Conservation (phyloP, 495 filamentous ascomycete genomes). For the Lepidopterella palustris region DNA sequence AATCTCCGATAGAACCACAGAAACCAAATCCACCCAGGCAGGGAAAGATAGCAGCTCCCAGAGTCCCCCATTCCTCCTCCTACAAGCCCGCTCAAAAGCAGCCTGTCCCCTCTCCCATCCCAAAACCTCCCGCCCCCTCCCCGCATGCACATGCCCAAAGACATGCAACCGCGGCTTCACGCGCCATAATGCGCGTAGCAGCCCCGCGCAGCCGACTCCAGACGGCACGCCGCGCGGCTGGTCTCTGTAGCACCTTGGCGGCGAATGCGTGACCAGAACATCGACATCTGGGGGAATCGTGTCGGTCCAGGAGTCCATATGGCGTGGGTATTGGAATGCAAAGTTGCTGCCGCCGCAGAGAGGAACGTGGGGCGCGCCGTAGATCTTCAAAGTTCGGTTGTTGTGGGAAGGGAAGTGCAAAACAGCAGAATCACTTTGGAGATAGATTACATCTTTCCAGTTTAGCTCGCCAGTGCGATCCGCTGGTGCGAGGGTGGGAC, state of each 20-base stretch:
- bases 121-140: slow-evolving; percentile 52
- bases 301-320: slow-evolving; percentile 51
- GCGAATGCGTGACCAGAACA: slow-evolving; percentile 77
- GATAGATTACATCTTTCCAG: slow-evolving; percentile 52
- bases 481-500: slow-evolving; percentile 33
- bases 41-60: slow-evolving; percentile 45
- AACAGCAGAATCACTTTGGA: slow-evolving; percentile 50
- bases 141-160: slow-evolving; percentile 78
- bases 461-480: slow-evolving; percentile 39
- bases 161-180: slow-evolving; percentile 72
- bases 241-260: slow-evolving; percentile 68
- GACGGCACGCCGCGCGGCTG: slow-evolving; percentile 38
- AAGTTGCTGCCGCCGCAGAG: slow-evolving; percentile 50
- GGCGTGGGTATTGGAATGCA: slow-evolving; percentile 57
- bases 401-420: slow-evolving; percentile 31
- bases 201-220: slow-evolving; percentile 57
- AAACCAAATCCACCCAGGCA: slow-evolving; percentile 56
- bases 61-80: slow-evolving; percentile 40
- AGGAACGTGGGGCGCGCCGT: slow-evolving; percentile 57
- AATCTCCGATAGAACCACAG: slow-evolving; percentile 55
- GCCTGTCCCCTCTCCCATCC: slow-evolving; percentile 72
- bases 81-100: slow-evolving; percentile 60
- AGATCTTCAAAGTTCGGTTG: slow-evolving; percentile 44
- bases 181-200: slow-evolving; percentile 70
- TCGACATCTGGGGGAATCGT: slow-evolving; percentile 70